A percentile compares a stretch with the other conserved stretches of the same genome.
Evolutionary conservation across 495 filamentous ascomycete species (phyloP).

Genomic region (Neurospora cerealis): DNA sequence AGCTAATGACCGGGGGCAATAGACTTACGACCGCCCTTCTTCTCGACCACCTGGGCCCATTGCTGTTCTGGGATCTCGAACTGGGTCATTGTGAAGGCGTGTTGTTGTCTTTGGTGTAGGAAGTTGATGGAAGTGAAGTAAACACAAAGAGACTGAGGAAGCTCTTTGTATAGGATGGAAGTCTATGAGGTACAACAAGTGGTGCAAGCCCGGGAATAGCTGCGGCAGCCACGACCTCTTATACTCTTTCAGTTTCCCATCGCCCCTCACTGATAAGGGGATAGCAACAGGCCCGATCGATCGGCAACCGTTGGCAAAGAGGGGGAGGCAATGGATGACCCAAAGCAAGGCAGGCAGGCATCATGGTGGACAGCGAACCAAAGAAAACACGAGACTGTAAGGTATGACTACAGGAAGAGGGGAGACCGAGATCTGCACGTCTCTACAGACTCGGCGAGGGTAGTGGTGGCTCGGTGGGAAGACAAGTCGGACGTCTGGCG

Average conservation of each 20-base stretch:
- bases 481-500: background rate
- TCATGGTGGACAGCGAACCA: background rate
- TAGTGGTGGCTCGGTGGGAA: background rate
- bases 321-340: background rate
- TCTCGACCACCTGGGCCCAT: constrained; percentile 80
- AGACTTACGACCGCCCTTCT: constrained; percentile 55
- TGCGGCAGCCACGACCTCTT: background rate
- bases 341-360: background rate
- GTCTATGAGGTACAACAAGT: background rate
- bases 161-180: background rate
- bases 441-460: background rate
- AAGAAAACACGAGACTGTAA: constrained; percentile 2
- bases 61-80: constrained; percentile 58
- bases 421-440: constrained; percentile 3
- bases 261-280: background rate
- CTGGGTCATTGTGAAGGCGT: constrained; percentile 16
- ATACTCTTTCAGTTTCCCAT: background rate
- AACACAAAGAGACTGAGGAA: background rate
- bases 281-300: background rate
- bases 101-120: background rate
- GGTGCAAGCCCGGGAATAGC: background rate
- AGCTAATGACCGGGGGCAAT: background rate
- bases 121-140: background rate
- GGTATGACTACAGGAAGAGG: background rate
- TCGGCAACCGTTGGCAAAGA: background rate